Base-by-base conservation (phyloP, 495 filamentous ascomycete species). In the Aspergillus kassunensis region DNA sequence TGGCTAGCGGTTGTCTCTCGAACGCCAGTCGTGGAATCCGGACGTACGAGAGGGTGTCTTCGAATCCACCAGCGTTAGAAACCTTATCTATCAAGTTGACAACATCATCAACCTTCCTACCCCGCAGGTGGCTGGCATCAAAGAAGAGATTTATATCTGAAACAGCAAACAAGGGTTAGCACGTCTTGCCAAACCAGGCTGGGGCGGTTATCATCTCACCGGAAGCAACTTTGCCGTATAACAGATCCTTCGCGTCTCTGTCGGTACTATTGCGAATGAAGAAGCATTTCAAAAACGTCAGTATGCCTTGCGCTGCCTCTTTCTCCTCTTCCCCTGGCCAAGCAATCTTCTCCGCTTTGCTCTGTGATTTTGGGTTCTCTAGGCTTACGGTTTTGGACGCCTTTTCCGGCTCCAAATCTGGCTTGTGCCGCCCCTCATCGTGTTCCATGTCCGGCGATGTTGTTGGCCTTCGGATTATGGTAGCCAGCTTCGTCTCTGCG, bases 31-130 rank as follows among this genome's bases (percentile, higher is more conserved):
- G 23, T 11, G 41, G 41, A n/a, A 44, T 44, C 15, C 13, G 4
- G 2, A 44, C 41, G 41, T 44, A 44, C 16, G 41, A 44, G 23
- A 44, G 41, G 8, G 41, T 44, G 15, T 44, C 41, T 30, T 44
- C 41, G 15, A 44, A 44, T 1, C 41, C 41, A 4, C 41, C 41
- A 3, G 41, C 41, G 7, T 44, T 44, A 1, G 41, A 44, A 1
- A 44, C 25, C 5, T 29, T 29, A 1, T 44, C 41, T 1, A 44
- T 44, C 25, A 44, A 10, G 23, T 24, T 23, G 4, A 44, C 41
- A 2, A 44, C 41, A 30, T 44, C 41, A 30, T 29, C 41, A 10
- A 30, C 41, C 13, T 44, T n/a, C n/a, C 30, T 44, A 2, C 41
- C 41, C 1, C 41, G 23, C 24, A 44, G 10, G 18, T 44, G 41